Conservation (phyloP, 2,329 filamentous ascomycete genomes). For the Epicoccum nigrum region DNA sequence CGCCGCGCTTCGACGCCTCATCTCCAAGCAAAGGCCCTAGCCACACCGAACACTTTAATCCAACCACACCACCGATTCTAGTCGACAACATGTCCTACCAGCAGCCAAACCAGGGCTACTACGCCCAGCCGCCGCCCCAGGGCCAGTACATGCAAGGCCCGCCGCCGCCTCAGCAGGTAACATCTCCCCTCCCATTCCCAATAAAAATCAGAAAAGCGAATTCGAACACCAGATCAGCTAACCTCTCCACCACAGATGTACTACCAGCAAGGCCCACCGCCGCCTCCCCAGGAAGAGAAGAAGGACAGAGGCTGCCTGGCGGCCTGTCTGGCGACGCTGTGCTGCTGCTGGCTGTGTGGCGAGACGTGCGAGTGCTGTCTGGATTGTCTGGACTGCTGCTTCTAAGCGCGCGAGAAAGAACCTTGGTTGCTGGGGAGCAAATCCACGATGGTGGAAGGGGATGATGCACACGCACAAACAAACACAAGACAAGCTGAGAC, state of each 20-base stretch:
- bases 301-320: conserved; percentile 43
- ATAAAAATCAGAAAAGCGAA: too few species aligned
- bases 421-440: not conserved
- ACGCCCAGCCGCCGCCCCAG: conserved; percentile 35
- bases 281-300: conserved; percentile 33
- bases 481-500: too few species aligned
- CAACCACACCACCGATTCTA: conserved; percentile 7
- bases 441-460: too few species aligned
- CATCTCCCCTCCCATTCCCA: not conserved
- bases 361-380: conserved; percentile 47
- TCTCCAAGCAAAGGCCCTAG: not conserved
- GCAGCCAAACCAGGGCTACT: conserved; percentile 30
- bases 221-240: too few species aligned
- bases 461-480: not conserved
- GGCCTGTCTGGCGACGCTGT: conserved; percentile 44
- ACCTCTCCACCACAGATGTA: conserved; percentile 39
- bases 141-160: conserved; percentile 30
- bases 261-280: conserved; percentile 27
- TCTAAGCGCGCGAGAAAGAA: conserved; percentile 9
- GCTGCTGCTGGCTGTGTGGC: conserved; percentile 46
- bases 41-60: conserved; percentile 12
- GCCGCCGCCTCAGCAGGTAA: conserved; percentile 37
- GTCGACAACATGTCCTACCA: conserved; percentile 27
- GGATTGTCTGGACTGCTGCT: conserved; percentile 42
- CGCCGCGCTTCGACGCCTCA: too few species aligned